Evolutionary conservation across 768 basidiomycete genomes (phyloP), one percentile per base, ranked within the genome.

Genomic region (Auricularia cornea): DNA sequence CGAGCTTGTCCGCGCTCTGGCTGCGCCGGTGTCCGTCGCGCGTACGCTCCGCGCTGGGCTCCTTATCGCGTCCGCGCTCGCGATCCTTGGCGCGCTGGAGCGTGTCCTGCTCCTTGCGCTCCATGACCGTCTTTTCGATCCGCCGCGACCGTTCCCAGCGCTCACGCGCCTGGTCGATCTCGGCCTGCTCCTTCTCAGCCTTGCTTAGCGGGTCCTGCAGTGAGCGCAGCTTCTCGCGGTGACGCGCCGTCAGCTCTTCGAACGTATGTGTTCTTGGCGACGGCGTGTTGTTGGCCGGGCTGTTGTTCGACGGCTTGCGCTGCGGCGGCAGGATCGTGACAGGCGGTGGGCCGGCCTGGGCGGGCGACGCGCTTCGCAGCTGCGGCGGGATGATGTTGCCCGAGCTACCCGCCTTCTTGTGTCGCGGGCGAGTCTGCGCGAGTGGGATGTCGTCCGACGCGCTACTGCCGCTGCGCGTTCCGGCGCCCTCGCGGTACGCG

Each of bases 161-260:
- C 68, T 80, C 81, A 70, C 84, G 86, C 14, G 92, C 93, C n/a
- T 84, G 84, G 62, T 81, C 82, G 20, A 94, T 68, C 31, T 90
- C 83, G 1, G 88, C 90, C 65, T 87, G 82, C 70, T 94, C 89
- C 70, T 83, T 84, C 75, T 88, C 85, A 2, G 87, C 87, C 67
- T 84, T 81, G n/a, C 89, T 94, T 33, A 97, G 75, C 3, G 94
- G 94, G 41, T 81, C 85, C 75, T 97, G 94, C 66, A 97, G 72
- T 69, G 86, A 85, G 35, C 81, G 82, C 78, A 97, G 82, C 75
- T 92, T 90, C 75, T 90, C 86, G 59, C 90, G 83, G 68, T 96
- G 94, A 20, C 93, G 80, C 67, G 92, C 90, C 57, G 84, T 86
- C 33, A 96, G 79, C 71, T 96, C 92, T 73, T 95, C 94, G 71